Evolutionary conservation across 768 basidiomycete genomes (phyloP).

Genomic region (Agrocybe praecox): DNA sequence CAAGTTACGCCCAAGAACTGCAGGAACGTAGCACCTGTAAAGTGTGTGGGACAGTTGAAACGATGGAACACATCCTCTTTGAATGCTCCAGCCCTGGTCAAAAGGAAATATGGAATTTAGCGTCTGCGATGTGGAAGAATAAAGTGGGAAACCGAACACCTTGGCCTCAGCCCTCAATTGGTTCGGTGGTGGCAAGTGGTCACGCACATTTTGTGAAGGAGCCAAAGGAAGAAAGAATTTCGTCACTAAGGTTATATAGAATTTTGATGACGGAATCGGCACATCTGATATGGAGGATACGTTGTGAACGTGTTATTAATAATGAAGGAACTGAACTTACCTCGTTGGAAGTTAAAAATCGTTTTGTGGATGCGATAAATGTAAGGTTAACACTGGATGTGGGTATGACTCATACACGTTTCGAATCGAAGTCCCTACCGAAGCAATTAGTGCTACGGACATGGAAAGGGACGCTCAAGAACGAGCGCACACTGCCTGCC

Average conservation of each 20-base stretch:
- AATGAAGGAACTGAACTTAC: too few relatives aligned
- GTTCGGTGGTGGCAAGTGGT: neutral
- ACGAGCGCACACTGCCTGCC: neutral
- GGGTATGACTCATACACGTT: neutral
- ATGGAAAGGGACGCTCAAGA: neutral
- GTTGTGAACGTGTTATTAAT: neutral
- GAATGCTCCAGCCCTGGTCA: neutral
- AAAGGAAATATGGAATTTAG: neutral
- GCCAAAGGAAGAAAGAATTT: neutral
- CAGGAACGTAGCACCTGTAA: neutral
- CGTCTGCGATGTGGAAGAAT: neutral
- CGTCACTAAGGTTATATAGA: neutral
- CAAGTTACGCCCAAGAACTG: neutral
- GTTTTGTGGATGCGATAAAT: too few relatives aligned
- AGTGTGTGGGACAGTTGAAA: neutral
- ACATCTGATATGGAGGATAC: neutral
- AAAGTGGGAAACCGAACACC: neutral
- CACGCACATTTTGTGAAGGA: neutral
- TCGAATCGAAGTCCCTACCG: neutral
- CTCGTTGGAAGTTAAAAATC: too few relatives aligned
- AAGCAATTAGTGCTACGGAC: neutral
- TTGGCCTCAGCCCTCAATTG: neutral
- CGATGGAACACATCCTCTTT: constrained; percentile 2
- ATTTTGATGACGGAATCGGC: neutral
- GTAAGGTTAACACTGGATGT: too few relatives aligned